Base-by-base conservation (phyloP, 164 flowering plant species). In the Chimonanthus praecox region DNA sequence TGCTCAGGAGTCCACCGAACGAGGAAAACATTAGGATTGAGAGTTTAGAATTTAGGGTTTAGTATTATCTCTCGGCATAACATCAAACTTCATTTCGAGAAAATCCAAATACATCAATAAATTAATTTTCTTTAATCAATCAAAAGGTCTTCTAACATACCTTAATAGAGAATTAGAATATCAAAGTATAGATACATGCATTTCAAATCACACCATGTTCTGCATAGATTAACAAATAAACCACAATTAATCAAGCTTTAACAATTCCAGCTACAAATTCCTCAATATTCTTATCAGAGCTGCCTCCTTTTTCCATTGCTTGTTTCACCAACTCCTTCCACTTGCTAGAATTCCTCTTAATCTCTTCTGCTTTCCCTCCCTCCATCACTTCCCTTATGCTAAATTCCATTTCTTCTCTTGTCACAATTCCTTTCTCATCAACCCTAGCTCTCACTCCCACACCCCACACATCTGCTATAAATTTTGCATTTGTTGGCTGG, bases 401-500 rank as follows among this genome's bases (percentile, higher is more conserved):
- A 2, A 43, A 45, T 76, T 74, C 80, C 5, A 86, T 49, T 43
- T 83, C 86, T 3, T 83, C 83, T 58, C 82, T 74, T 4, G 66
- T 64, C 5, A 78, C 84, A 21, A 85, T 48, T n/a, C 86, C 84
- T 5, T 75, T 68, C 63, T 83, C 86, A 76, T 81, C 81, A 11
- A 44, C 72, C 78, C 62, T 76, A 2, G 77, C 85, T 64, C 85
- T 77, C 1, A 80, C 44, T 15, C 91, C 91, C 2, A 80, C 79
- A 20, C 72, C 49, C 94, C 91, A 89, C 8, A 87, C 81, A 47
- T 86, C 89, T 13, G 49, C 82, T 7, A 86, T 60, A 50, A 71
- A 80, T 79, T 86, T 87, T 4, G 86, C 86, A 67, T 87, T 86
- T 0, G 88, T 85, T 0, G 78, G 58, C 58, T 89, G 90, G 70